Percentiles rank a stretch among this genome's conserved stretches.
Evolutionary conservation across 1,139 yeast genomes (phyloP).

Genomic region (Candida anutae): DNA sequence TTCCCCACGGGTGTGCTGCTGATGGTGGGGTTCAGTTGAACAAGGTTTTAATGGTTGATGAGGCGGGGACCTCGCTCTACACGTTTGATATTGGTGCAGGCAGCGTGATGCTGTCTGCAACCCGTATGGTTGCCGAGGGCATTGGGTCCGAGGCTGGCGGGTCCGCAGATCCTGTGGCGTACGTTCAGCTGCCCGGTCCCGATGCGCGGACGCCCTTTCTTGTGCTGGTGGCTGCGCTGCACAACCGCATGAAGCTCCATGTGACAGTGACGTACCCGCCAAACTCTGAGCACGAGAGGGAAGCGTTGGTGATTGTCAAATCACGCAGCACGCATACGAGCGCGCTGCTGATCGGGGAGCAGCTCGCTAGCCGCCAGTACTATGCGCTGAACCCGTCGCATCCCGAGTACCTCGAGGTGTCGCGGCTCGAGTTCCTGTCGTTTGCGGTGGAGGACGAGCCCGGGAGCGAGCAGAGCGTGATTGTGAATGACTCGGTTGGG

Average conservation of each 20-base stretch:
- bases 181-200: constrained; percentile 16
- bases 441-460: constrained; percentile 19
- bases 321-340: constrained; percentile 8
- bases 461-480: constrained; percentile 16
- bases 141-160: constrained; percentile 8
- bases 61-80: constrained; percentile 13
- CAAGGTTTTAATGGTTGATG: constrained; percentile 17
- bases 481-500: constrained; percentile 25
- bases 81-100: constrained; percentile 12
- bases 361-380: constrained; percentile 3
- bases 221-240: constrained; percentile 16
- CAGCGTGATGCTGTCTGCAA: constrained; percentile 11
- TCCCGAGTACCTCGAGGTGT: constrained; percentile 14
- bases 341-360: constrained; percentile 6
- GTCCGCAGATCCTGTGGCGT: constrained; percentile 13
- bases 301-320: constrained; percentile 24
- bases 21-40: constrained; percentile 13
- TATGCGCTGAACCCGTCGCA: background rate
- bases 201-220: constrained; percentile 18
- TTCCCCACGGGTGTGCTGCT: constrained; percentile 18
- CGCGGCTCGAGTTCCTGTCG: constrained; percentile 19
- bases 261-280: constrained; percentile 16
- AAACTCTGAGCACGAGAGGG: constrained; percentile 3
- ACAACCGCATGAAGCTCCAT: constrained; percentile 19
- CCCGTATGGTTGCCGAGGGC: constrained; percentile 8